phyloP scores from a whole-genome alignment of 352 stramenopile species.

The Phytopythium sindhum region DNA sequence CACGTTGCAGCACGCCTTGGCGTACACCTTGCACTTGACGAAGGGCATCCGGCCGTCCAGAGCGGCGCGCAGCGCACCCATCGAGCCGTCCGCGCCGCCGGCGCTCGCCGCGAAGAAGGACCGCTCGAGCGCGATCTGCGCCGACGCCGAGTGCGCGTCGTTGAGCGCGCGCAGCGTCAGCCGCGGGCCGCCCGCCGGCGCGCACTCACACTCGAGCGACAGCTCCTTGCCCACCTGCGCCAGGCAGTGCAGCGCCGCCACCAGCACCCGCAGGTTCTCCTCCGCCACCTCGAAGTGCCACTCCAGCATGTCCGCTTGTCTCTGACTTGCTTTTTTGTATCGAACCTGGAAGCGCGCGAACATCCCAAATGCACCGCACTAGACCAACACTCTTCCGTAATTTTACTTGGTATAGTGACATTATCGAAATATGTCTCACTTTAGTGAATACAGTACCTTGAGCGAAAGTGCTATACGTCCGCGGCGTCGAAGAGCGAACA shows the following conservation, averaged over 20 bases:
- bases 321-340: background rate
- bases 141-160: conserved; percentile 79
- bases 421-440: background rate
- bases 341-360: background rate
- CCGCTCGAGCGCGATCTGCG: conserved; percentile 52
- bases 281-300: conserved; percentile 60
- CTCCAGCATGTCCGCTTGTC: background rate
- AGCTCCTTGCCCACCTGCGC: conserved; percentile 79
- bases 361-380: no score
- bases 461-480: conserved; percentile 3
- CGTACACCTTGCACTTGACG: conserved; percentile 74
- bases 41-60: conserved; percentile 37
- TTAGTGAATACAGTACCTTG: background rate
- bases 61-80: conserved; percentile 13
- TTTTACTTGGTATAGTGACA: background rate
- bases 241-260: conserved; percentile 76
- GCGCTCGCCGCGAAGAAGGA: conserved; percentile 55
- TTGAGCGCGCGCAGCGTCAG: conserved; percentile 77
- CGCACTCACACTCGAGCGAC: conserved; percentile 63
- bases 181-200: conserved; percentile 11
- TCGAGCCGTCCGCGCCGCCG: conserved; percentile 17
- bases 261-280: conserved; percentile 74
- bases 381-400: background rate
- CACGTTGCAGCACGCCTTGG: conserved; percentile 74
- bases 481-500: background rate